Conservation (phyloP, 345 rosid genomes). For the Firmiana major region DNA sequence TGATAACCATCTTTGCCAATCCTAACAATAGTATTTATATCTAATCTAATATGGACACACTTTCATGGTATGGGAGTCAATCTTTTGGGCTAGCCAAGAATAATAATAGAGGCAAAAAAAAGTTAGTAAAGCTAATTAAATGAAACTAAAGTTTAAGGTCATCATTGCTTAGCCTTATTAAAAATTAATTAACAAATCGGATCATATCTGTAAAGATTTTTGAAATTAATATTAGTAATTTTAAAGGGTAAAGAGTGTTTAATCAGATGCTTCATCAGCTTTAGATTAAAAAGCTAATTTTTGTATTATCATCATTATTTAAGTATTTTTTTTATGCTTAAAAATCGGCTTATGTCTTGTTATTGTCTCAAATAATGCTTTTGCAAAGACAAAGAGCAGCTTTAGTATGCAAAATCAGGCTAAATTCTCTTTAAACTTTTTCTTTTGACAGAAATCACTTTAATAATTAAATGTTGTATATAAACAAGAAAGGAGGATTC, state of each 20-base stretch:
- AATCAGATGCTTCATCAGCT: too few relatives aligned
- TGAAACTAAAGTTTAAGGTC: not conserved
- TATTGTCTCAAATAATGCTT: not conserved
- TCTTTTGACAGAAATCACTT: not conserved
- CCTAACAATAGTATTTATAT: not conserved
- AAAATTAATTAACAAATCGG: not conserved
- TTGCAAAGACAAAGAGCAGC: not conserved
- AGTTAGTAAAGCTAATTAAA: not conserved
- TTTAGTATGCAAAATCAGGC: not conserved
- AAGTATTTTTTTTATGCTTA: not conserved
- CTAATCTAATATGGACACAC: not conserved
- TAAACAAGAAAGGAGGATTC: too few relatives aligned
- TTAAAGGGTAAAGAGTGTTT: too few relatives aligned
- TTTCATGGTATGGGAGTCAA: not conserved
- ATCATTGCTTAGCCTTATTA: slow-evolving; percentile 8
- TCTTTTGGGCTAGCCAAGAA: slow-evolving; percentile 10
- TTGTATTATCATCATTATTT: not conserved
- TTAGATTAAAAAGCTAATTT: not conserved
- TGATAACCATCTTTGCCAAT: not conserved
- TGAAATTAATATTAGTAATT: too few relatives aligned
- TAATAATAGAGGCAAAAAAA: slow-evolving; percentile 1
- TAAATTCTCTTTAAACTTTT: not conserved
- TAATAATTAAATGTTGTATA: not conserved
- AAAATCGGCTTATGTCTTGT: not conserved
- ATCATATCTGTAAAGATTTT: not conserved